These are phyloP conservation scores for Neodidymelliopsis sp. DNA, from an alignment of 2,329 filamentous ascomycete genomes.

Conservation along the genomic window DNA sequence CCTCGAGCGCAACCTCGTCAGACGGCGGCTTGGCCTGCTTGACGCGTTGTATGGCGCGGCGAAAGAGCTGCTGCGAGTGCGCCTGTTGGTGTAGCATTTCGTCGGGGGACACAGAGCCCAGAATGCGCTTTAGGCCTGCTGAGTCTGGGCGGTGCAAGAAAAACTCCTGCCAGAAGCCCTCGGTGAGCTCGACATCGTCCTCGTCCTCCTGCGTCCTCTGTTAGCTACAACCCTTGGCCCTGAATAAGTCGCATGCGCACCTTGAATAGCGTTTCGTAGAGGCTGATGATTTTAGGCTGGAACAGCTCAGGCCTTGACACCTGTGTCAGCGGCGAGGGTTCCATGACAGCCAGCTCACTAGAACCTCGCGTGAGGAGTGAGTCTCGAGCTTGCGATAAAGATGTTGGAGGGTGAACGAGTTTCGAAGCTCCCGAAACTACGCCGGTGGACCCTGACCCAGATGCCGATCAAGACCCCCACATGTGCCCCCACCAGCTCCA, in stretches of 20 bases:
- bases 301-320: constrained; percentile 90
- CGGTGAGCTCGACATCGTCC: constrained; percentile 74
- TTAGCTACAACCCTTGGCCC: constrained; percentile 24
- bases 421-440: constrained; percentile 13
- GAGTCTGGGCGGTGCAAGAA: constrained; percentile 87
- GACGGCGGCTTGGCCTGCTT: constrained; percentile 67
- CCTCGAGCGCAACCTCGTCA: constrained; percentile 84
- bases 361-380: background rate
- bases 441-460: constrained; percentile 12
- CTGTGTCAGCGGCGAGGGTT: constrained; percentile 91
- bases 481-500: constrained; percentile 12
- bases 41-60: constrained; percentile 73
- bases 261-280: constrained; percentile 84
- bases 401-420: constrained; percentile 11
- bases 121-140: constrained; percentile 68
- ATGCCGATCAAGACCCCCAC: constrained; percentile 16
- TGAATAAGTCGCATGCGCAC: constrained; percentile 45
- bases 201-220: constrained; percentile 52
- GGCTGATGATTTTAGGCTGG: constrained; percentile 89
- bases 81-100: constrained; percentile 78
- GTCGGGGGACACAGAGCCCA: constrained; percentile 75
- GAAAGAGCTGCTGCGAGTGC: constrained; percentile 80
- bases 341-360: constrained; percentile 62
- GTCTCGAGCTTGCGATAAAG: constrained; percentile 11
- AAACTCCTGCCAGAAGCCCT: constrained; percentile 96